A percentile compares a stretch with the other conserved stretches of the same genome.
Evolutionary conservation across 768 basidiomycete species (phyloP).

Genomic region (Kwoniella shandongensis): DNA sequence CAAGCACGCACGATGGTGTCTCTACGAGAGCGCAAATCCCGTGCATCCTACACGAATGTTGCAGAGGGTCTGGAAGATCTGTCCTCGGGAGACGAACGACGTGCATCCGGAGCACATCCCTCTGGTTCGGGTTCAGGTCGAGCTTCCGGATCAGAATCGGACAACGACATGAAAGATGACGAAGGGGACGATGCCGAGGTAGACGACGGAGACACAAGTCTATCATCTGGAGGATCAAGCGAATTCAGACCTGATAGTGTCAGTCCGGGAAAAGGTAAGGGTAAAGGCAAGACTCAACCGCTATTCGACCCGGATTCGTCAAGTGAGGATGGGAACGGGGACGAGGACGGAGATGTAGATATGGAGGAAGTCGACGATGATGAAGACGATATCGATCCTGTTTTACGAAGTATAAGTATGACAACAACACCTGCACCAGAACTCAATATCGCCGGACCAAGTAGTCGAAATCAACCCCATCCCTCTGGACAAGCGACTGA

Average conservation of each 20-base stretch:
- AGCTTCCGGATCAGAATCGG: not conserved
- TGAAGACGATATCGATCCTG: constrained; percentile 11
- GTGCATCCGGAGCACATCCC: not conserved
- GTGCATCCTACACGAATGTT: constrained; percentile 25
- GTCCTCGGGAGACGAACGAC: constrained; percentile 13
- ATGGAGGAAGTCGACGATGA: constrained; percentile 1
- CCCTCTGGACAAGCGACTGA: too few relatives aligned
- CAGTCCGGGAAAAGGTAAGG: constrained; percentile 4
- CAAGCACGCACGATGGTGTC: constrained; percentile 16
- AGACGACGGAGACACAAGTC: not conserved
- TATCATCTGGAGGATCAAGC: constrained; percentile 18
- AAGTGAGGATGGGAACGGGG: too few relatives aligned
- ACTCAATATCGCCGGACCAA: not conserved
- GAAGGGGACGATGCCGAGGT: constrained; percentile 1
- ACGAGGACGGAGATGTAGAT: constrained; percentile 1
- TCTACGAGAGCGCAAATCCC: constrained; percentile 19
- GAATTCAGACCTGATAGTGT: constrained; percentile 19
- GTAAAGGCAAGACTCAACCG: not conserved
- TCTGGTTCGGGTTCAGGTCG: not conserved
- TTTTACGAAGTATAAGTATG: not conserved
- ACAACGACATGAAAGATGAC: constrained; percentile 7
- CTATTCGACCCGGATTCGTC: too few relatives aligned
- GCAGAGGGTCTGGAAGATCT: constrained; percentile 22
- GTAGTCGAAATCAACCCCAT: not conserved
- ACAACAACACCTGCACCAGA: not conserved